Evolutionary conservation across 2,329 filamentous ascomycete species (phyloP), one percentile per base, ranked within the genome.

Genomic region (Alternaria infectoria): DNA sequence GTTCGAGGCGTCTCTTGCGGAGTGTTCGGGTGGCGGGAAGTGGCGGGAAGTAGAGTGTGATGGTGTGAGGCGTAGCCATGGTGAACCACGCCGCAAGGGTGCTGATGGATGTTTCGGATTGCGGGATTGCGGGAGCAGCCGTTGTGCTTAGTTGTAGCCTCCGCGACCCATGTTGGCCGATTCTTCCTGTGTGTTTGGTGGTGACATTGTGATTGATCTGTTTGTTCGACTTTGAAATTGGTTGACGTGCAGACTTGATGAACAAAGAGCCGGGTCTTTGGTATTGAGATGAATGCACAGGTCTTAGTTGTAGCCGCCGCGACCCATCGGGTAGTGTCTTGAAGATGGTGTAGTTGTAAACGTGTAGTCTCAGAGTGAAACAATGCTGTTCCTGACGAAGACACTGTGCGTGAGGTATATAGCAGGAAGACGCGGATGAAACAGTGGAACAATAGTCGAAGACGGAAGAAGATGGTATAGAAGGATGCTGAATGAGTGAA

Each of bases 281-380:
- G 54, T 26, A 9, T 62, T 45, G 54, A 30, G 57, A 36, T 45
- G 3, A 19, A 57, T 40, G 49, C 28, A 23, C 19, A 13, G 19
- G 63, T 45, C 65, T 71, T 74, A 81, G 78, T 83, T 83, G 78
- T 83, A 83, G 54, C 81, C 81, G 67, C 79, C 77, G 54, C 77
- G 77, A 67, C 77, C 76, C 75, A 77, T 77, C 62, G 61, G 61
- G 57, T 55, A 59, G 50, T 50, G 54, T 50, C 25, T 59, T 56
- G 60, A 26, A 40, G 17, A 13, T 51, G 44, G 58, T 50, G 40
- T 60, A 46, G 62, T 43, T 63, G 32, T 23, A 54, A n/a, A 51
- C 10, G 62, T 47, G 30, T 43, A 36, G 43, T 47, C 30, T 54
- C 54, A 28, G 62, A 54, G 44, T 47, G 52, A 47, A 57, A 57